phyloP scores from a whole-genome alignment of 140 eudicot genomes.

The Oenanthe javanica region DNA sequence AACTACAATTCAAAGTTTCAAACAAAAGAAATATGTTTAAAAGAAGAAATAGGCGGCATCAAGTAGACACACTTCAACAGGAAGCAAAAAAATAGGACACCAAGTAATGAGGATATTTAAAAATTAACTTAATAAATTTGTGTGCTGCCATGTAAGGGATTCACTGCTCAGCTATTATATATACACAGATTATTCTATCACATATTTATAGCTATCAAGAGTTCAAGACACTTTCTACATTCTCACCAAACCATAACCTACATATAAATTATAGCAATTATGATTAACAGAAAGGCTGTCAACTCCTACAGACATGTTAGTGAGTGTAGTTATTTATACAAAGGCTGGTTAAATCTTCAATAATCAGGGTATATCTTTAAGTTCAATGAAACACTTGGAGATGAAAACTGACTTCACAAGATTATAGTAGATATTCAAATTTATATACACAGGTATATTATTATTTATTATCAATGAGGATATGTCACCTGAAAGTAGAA shows the following conservation, averaged over 20 bases:
- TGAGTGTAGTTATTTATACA: neutral
- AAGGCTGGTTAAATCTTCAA: neutral
- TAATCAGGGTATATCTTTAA: neutral
- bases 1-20: too few species aligned
- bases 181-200: too few species aligned
- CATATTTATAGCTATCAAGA: too few species aligned
- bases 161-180: too few species aligned
- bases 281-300: neutral
- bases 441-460: neutral
- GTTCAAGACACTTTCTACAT: too few species aligned
- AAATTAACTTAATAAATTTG: too few species aligned
- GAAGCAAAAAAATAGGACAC: too few species aligned
- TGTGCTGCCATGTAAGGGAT: too few species aligned
- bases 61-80: too few species aligned
- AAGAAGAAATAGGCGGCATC: too few species aligned
- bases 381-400: neutral
- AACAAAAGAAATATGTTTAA: too few species aligned
- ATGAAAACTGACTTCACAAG: neutral
- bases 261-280: neutral
- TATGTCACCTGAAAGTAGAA: conserved; percentile 79
- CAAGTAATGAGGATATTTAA: too few species aligned
- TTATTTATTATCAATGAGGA: neutral
- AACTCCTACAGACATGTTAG: neutral
- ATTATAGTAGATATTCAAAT: neutral
- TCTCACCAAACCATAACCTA: neutral